A percentile compares a stretch with the other conserved stretches of the same genome.
phyloP scores from a whole-genome alignment of 352 stramenopile genomes.

The Halophytophthora batemanensis region DNA sequence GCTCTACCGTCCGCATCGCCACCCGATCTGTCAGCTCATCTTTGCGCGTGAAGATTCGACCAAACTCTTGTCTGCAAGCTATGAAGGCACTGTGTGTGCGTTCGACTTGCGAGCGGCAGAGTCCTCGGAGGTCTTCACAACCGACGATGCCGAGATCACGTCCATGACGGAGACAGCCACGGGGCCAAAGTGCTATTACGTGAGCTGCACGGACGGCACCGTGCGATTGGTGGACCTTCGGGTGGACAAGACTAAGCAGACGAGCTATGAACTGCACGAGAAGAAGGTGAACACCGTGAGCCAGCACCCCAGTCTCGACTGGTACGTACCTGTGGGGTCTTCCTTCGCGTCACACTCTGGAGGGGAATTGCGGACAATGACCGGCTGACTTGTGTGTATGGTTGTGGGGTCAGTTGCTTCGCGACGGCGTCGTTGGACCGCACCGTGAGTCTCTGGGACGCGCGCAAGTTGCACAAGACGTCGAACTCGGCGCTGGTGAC shows the following conservation, averaged over 20 bases:
- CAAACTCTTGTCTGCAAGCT: conserved; percentile 68
- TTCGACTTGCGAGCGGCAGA: conserved; percentile 61
- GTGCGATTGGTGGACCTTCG: conserved; percentile 58
- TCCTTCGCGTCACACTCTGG: neutral
- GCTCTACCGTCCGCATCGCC: conserved; percentile 65
- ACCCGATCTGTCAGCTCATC: conserved; percentile 62
- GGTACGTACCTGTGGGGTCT: conserved; percentile 37
- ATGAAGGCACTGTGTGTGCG: conserved; percentile 61
- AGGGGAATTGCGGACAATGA: neutral
- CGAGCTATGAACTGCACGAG: conserved; percentile 58
- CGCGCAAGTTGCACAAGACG: conserved; percentile 42
- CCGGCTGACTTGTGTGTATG: conserved; percentile 5
- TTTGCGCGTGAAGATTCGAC: conserved; percentile 41
- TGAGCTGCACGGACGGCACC: conserved; percentile 62
- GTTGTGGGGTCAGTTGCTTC: conserved; percentile 38
- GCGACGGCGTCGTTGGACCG: conserved; percentile 79
- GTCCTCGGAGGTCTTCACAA: conserved; percentile 58
- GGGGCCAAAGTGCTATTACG: conserved; percentile 34
- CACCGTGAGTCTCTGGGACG: conserved; percentile 82
- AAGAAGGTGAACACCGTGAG: conserved; percentile 89
- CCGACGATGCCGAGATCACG: conserved; percentile 44
- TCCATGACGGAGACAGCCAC: conserved; percentile 38
- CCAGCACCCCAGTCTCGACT: conserved; percentile 51
- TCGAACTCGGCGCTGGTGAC: conserved; percentile 46
- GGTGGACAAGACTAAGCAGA: conserved; percentile 18